Evolutionary conservation across 2,329 filamentous ascomycete genomes (phyloP).

Genomic region (Trichoderma atrobrunneum): DNA sequence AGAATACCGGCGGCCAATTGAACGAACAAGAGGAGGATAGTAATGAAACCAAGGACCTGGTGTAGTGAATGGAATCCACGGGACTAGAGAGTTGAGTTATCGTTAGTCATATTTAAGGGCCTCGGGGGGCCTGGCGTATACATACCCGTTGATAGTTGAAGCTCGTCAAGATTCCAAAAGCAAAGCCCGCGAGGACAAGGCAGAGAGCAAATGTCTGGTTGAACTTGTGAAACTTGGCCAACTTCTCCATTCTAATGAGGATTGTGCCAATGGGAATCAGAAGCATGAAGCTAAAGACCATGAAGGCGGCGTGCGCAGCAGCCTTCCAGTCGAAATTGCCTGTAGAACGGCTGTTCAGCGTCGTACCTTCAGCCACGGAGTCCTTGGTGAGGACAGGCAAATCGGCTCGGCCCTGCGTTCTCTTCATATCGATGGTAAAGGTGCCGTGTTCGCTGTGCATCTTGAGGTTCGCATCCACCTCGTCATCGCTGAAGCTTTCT

Average conservation of each 20-base stretch:
- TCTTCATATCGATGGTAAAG: slow-evolving; percentile 55
- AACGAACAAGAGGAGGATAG: slow-evolving; percentile 49
- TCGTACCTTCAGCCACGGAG: slow-evolving; percentile 37
- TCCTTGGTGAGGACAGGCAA: slow-evolving; percentile 39
- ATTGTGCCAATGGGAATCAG: slow-evolving; percentile 56
- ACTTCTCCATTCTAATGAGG: slow-evolving; percentile 50
- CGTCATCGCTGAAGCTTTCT: slow-evolving; percentile 44
- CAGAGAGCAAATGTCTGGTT: slow-evolving; percentile 51
- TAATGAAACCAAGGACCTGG: slow-evolving; percentile 57
- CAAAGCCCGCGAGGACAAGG: slow-evolving; percentile 48
- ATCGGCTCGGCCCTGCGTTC: slow-evolving; percentile 45
- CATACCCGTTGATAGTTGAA: slow-evolving; percentile 56
- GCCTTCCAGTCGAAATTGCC: slow-evolving; percentile 40
- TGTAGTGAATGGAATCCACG: slow-evolving; percentile 52
- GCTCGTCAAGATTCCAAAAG: slow-evolving; percentile 52
- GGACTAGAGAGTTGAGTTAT: slow-evolving; percentile 39
- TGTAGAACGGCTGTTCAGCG: slow-evolving; percentile 30
- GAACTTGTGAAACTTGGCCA: slow-evolving; percentile 53
- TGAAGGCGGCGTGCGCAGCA: slow-evolving; percentile 47
- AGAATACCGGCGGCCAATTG: slow-evolving; percentile 55
- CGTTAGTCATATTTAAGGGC: background rate
- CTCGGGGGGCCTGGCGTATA: background rate
- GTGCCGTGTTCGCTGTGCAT: slow-evolving; percentile 53
- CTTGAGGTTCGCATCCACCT: slow-evolving; percentile 43
- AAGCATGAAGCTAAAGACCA: slow-evolving; percentile 55